phyloP scores from a whole-genome alignment of 805 yeast genomes.

The Yueomyces sinensis region DNA sequence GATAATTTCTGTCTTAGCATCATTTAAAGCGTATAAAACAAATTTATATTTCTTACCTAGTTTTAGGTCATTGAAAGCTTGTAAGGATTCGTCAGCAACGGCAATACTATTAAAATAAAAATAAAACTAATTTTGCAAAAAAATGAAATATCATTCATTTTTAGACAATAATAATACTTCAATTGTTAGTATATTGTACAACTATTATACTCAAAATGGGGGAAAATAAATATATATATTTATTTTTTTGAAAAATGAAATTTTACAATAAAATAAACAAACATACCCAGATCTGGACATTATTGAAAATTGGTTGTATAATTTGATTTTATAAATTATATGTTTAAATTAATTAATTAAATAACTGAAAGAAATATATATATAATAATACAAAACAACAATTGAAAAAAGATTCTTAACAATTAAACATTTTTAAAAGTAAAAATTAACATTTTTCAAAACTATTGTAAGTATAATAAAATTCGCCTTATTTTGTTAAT shows the following conservation, averaged over 20 bases:
- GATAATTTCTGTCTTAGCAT: slow-evolving; percentile 77
- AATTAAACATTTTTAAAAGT: no score
- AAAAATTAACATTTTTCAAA: no score
- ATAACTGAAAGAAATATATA: no score
- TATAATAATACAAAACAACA: no score
- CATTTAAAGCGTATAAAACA: slow-evolving; percentile 70
- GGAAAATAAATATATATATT: not conserved
- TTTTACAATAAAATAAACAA: not conserved
- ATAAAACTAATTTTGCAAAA: not conserved
- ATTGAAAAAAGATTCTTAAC: no score
- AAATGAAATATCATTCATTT: not conserved
- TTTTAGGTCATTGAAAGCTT: slow-evolving; percentile 92
- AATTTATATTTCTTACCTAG: slow-evolving; percentile 83
- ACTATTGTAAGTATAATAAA: no score
- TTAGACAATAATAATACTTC: not conserved
- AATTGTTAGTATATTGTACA: not conserved
- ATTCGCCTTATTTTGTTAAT: no score
- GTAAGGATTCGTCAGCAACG: slow-evolving; percentile 79
- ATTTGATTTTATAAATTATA: no score
- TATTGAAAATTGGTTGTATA: no score
- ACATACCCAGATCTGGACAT: slow-evolving; percentile 28
- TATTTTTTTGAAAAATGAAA: not conserved
- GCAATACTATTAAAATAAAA: slow-evolving; percentile 41
- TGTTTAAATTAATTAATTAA: no score
- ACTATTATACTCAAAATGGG: not conserved